Evolutionary conservation across 306 rosid species (phyloP).

Genomic region (Vigna nakashimae): DNA sequence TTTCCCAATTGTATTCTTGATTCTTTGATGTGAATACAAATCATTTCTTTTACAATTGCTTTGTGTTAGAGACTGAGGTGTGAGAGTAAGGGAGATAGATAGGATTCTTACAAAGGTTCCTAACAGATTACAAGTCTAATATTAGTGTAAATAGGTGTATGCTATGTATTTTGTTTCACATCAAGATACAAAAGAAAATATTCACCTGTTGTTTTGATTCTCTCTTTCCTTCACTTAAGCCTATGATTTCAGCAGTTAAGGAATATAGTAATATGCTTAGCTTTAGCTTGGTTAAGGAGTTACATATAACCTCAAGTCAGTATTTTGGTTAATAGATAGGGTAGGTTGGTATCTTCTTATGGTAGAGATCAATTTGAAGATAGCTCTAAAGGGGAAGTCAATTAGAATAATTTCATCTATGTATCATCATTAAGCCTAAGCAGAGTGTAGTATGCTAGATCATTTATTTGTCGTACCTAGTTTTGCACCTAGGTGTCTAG

Average conservation of each 20-base stretch:
- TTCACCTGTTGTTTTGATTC: not conserved
- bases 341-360: slow-evolving; percentile 7
- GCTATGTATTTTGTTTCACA: not conserved
- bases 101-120: too few relatives aligned
- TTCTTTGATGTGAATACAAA: too few relatives aligned
- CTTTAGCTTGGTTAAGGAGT: slow-evolving; percentile 16
- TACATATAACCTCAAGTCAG: not conserved
- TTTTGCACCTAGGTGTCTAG: too few relatives aligned
- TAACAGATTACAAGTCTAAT: not conserved
- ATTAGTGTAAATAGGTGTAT: not conserved
- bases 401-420: too few relatives aligned
- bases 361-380: slow-evolving; percentile 9
- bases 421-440: too few relatives aligned
- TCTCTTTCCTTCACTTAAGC: not conserved
- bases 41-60: too few relatives aligned
- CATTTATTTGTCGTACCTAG: too few relatives aligned
- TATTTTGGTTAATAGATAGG: slow-evolving; percentile 8
- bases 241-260: not conserved
- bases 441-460: too few relatives aligned
- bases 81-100: too few relatives aligned
- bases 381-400: not conserved
- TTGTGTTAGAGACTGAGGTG: too few relatives aligned
- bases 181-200: not conserved
- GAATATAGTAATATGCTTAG: not conserved
- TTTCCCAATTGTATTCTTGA: too few relatives aligned